Evolutionary conservation across 2,329 filamentous ascomycete species (phyloP).

Genomic region (Phyllosticta citribraziliensis): DNA sequence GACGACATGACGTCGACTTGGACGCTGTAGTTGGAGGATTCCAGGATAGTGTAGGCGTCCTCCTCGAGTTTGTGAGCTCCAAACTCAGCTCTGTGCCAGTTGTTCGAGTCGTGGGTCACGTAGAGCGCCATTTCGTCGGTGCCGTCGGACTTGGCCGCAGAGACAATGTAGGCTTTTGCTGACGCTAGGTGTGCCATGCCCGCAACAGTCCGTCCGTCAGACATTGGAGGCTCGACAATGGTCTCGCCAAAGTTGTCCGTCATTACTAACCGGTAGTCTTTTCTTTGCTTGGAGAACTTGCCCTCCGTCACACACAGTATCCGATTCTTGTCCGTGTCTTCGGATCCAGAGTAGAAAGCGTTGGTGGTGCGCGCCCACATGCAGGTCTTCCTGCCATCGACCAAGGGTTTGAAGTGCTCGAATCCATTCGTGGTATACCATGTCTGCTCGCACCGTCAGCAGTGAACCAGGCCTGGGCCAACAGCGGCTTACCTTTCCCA

Average conservation of each 20-base stretch:
- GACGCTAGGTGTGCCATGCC: constrained; percentile 74
- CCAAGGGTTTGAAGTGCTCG: constrained; percentile 54
- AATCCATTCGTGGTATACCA: constrained; percentile 84
- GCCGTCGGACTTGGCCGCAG: constrained; percentile 66
- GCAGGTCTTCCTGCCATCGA: constrained; percentile 63
- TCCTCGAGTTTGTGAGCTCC: constrained; percentile 76
- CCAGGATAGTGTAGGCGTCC: constrained; percentile 80
- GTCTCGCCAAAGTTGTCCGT: constrained; percentile 63
- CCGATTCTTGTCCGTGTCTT: constrained; percentile 56
- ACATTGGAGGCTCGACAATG: constrained; percentile 61
- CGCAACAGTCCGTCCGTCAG: constrained; percentile 61
- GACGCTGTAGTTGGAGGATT: constrained; percentile 96
- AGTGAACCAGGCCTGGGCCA: constrained; percentile 31
- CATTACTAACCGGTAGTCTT: constrained; percentile 67
- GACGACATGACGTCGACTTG: constrained; percentile 85
- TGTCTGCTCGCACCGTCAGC: constrained; percentile 24
- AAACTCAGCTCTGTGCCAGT: constrained; percentile 90
- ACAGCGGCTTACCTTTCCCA: constrained; percentile 53
- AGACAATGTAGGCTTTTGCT: constrained; percentile 79
- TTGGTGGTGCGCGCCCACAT: constrained; percentile 76
- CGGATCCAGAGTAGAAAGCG: constrained; percentile 60
- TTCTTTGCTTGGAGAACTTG: constrained; percentile 57
- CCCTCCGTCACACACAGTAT: constrained; percentile 74
- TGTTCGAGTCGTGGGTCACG: constrained; percentile 70
- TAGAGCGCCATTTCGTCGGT: constrained; percentile 90